A percentile compares a stretch with the other conserved stretches of the same genome.
phyloP scores from a whole-genome alignment of 2,329 filamentous ascomycete genomes.

The Trichoderma arundinaceum region DNA sequence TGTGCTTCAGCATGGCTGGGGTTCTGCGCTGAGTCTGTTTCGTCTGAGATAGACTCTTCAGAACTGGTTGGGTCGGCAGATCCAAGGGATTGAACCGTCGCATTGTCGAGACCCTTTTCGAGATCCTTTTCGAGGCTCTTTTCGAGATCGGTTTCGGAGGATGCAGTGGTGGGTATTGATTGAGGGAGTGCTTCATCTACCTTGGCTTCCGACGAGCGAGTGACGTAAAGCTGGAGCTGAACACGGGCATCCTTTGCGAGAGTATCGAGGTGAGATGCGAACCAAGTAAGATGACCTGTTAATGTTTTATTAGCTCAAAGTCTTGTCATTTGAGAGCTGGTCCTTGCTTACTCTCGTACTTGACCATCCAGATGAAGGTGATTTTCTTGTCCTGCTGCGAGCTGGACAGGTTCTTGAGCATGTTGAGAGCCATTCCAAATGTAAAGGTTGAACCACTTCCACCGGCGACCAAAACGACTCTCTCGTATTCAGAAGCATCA shows the following conservation, averaged over 20 bases:
- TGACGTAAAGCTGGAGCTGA: constrained; percentile 46
- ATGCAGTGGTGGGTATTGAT: constrained; percentile 28
- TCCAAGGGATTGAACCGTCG: not conserved
- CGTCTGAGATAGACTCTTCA: constrained; percentile 34
- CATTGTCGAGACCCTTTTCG: constrained; percentile 16
- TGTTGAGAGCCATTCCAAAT: constrained; percentile 47
- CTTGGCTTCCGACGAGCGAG: constrained; percentile 34
- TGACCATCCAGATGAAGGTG: constrained; percentile 51
- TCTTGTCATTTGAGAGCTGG: not conserved
- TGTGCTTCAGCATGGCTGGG: not conserved
- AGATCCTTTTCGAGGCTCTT: constrained; percentile 25
- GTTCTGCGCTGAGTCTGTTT: constrained; percentile 34
- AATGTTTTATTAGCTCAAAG: not conserved
- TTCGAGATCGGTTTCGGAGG: constrained; percentile 30
- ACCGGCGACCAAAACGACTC: constrained; percentile 64
- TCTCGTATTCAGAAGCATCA: constrained; percentile 58
- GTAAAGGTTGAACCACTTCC: constrained; percentile 66
- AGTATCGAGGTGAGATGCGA: constrained; percentile 44
- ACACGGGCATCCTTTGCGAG: constrained; percentile 43
- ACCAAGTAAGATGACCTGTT: constrained; percentile 48
- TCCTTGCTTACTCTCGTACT: constrained; percentile 44
- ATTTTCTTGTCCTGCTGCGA: constrained; percentile 39
- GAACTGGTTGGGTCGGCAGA: constrained; percentile 29
- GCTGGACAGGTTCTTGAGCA: constrained; percentile 41
- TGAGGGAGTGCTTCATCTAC: constrained; percentile 14